Percentiles rank a stretch among this genome's conserved stretches.
phyloP scores from a whole-genome alignment of 441 rosid genomes.

The Codiaeum variegatum region DNA sequence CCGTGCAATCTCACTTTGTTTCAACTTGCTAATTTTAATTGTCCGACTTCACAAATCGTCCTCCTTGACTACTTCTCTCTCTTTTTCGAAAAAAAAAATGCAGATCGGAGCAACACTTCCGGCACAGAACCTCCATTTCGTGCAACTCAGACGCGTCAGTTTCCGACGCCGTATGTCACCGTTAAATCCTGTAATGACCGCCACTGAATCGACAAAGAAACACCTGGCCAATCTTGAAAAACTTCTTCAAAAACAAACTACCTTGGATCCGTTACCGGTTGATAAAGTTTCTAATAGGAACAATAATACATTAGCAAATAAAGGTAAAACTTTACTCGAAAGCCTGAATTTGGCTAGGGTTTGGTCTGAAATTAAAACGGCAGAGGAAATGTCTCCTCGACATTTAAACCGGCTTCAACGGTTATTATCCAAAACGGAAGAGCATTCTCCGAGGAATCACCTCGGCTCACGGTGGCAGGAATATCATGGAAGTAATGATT shows the following conservation, averaged over 20 bases:
- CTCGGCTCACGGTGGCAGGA: conserved; percentile 52
- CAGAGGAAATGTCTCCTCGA: conserved; percentile 85
- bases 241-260: conserved; percentile 39
- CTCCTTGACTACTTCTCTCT: conserved; percentile 14
- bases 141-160: conserved; percentile 36
- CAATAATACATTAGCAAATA: conserved; percentile 18
- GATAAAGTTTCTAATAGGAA: conserved; percentile 12
- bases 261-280: conserved; percentile 18
- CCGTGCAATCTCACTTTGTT: conserved; percentile 3
- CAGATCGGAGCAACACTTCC: conserved; percentile 43
- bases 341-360: conserved; percentile 53
- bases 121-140: conserved; percentile 36
- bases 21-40: neutral
- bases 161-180: conserved; percentile 45
- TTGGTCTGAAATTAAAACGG: conserved; percentile 75
- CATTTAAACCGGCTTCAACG: conserved; percentile 60
- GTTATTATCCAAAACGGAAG: conserved; percentile 58
- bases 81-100: conserved; percentile 23
- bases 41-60: neutral
- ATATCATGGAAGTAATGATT: conserved; percentile 54
- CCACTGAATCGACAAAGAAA: conserved; percentile 35
- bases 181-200: conserved; percentile 32
- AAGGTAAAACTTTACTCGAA: conserved; percentile 36
- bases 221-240: conserved; percentile 70
- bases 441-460: conserved; percentile 75